These are phyloP conservation scores for Zymoseptoria pseudotritici DNA, from an alignment of 2,329 filamentous ascomycete species.

Conservation along the genomic window DNA sequence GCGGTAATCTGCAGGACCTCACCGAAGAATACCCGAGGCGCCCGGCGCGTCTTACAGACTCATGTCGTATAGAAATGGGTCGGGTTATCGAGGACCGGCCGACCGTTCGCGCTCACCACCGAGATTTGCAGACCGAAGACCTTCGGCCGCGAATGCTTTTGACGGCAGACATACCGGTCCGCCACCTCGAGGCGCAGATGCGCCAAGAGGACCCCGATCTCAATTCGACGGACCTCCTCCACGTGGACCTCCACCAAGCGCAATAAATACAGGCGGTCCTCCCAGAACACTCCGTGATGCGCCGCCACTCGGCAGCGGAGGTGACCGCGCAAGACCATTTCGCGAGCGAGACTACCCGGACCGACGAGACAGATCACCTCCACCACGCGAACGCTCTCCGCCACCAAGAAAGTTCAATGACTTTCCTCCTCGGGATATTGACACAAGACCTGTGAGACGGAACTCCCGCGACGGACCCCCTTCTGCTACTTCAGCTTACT, in stretches of 20 bases:
- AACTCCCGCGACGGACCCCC: slow-evolving; percentile 66
- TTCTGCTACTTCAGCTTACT: slow-evolving; percentile 63
- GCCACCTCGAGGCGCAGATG: slow-evolving; percentile 43
- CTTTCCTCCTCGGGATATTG: slow-evolving; percentile 52
- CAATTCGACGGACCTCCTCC: slow-evolving; percentile 54
- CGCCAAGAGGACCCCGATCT: slow-evolving; percentile 75
- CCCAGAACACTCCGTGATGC: slow-evolving; percentile 44
- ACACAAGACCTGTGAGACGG: slow-evolving; percentile 59
- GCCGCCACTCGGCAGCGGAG: slow-evolving; percentile 47
- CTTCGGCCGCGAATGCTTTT: slow-evolving; percentile 46
- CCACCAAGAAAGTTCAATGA: slow-evolving; percentile 48
- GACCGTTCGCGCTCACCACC: slow-evolving; percentile 67
- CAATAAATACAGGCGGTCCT: slow-evolving; percentile 52
- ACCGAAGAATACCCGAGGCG: neutral
- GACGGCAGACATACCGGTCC: slow-evolving; percentile 21
- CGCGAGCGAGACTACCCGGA: slow-evolving; percentile 42
- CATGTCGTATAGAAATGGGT: slow-evolving; percentile 18
- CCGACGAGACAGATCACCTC: slow-evolving; percentile 54
- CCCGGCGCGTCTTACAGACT: neutral
- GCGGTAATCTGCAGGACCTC: neutral
- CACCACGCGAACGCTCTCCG: slow-evolving; percentile 58
- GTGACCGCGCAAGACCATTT: slow-evolving; percentile 51
- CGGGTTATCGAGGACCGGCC: slow-evolving; percentile 18
- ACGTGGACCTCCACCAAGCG: slow-evolving; percentile 29
- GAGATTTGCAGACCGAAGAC: slow-evolving; percentile 62